phyloP scores from a whole-genome alignment of 1,284 basidiomycete species.

The Rhodotorula glutinis region DNA sequence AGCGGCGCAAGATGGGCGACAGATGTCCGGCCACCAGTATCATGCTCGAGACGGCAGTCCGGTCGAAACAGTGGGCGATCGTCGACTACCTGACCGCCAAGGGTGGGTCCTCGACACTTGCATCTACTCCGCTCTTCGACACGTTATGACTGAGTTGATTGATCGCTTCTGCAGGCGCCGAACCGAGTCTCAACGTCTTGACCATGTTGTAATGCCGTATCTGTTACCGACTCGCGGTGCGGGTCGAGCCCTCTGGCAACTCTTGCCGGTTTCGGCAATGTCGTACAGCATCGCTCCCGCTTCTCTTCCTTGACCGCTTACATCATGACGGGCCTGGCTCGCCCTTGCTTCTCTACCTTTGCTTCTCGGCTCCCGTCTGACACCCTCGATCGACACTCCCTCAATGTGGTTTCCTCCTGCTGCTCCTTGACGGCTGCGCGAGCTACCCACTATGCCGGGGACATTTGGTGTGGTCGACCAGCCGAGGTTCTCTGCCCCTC shows the following conservation, averaged over 20 bases:
- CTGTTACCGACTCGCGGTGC: no score
- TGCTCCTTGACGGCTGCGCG: neutral
- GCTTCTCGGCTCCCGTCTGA: neutral
- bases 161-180: no score
- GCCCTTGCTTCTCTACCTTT: neutral
- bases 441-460: neutral
- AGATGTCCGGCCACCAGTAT: constrained; percentile 26
- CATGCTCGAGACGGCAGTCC: constrained; percentile 39
- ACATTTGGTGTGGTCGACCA: neutral
- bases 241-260: neutral
- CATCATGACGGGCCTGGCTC: neutral
- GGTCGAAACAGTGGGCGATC: constrained; percentile 32
- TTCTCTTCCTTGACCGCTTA: neutral
- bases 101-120: no score
- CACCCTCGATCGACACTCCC: no score
- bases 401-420: neutral
- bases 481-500: neutral
- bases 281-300: neutral
- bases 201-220: constrained; percentile 13
- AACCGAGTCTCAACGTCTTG: neutral
- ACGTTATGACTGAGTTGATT: no score
- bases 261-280: neutral
- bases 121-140: no score
- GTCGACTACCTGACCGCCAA: constrained; percentile 30
- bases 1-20: constrained; percentile 19